Base-by-base conservation (phyloP, 83 land plant species). In the Thuja plicata region DNA sequence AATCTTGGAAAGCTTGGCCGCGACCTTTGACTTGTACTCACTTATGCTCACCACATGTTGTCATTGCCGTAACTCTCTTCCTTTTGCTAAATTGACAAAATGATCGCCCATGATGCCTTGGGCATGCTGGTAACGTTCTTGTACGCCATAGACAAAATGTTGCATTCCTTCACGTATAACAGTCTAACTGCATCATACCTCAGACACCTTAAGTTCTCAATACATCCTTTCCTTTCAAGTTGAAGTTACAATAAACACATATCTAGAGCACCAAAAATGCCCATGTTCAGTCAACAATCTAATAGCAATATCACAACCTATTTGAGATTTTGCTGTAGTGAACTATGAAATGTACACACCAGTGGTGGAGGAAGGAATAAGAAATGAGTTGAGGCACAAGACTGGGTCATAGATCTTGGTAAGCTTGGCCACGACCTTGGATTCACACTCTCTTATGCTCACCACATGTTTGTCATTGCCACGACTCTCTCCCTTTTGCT, bases 121-220 rank as follows among this genome's bases (percentile, higher is more conserved):
- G 92, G 86, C 0, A 92, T 88, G 24, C 93, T 92, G 80, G 89
- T 90, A 70, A 88, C 90, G 88, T 92, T 92, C 90, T 92, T 92
- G 90, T 92, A 92, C 15, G 91, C 91, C 70, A 92, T 90, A 21
- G 91, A 92, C 62, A 92, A 87, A 15, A 92, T 88, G 81, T 92
- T 92, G n/a, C 93, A 78, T 71, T 92, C 93, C 90, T 92, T 92
- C 37, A 92, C n/a, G n/a, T n/a, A n/a, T n/a, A n/a, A n/a, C n/a
- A n/a, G 45, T 46, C 78, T 32, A 24, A 7, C 19, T 57, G 66
- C 27, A 57, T 16, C 70, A 62, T 62, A 32, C 78, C 50, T n/a
- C 10, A 74, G 32, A 74, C 11, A 11, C 37, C 37, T 0, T 74
- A 74, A 32, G 4, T 32, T 32, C 78, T 4, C 78, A 74, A 74